Conservation (phyloP, 768 basidiomycete species). For the Zangia roseola region DNA sequence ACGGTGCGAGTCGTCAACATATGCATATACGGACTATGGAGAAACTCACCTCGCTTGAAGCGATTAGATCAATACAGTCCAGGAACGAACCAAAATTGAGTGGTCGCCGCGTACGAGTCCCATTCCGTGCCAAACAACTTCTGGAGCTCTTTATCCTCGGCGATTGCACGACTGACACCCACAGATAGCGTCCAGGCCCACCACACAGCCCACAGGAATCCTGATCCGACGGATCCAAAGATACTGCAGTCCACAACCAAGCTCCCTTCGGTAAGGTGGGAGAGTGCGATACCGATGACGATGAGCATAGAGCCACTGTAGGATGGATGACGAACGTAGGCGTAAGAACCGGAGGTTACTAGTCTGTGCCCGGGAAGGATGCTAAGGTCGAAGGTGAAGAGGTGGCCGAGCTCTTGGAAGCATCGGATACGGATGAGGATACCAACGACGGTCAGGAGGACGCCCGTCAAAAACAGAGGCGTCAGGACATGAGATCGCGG, state of each 20-base stretch:
- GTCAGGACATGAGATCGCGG: constrained; percentile 32
- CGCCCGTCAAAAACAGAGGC: constrained; percentile 46
- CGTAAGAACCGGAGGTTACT: constrained; percentile 50
- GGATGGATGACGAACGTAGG: constrained; percentile 54
- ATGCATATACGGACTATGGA: too few species aligned
- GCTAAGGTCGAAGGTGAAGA: constrained; percentile 62
- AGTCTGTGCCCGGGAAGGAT: constrained; percentile 51
- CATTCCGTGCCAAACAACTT: constrained; percentile 46
- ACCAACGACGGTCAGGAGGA: constrained; percentile 42
- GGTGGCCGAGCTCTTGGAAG: constrained; percentile 49
- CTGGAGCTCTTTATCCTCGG: constrained; percentile 51
- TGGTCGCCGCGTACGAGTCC: constrained; percentile 45
- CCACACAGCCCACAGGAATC: constrained; percentile 41
- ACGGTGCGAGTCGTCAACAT: neutral
- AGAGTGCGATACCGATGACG: constrained; percentile 44
- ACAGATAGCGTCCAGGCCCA: constrained; percentile 51
- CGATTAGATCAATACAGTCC: constrained; percentile 35
- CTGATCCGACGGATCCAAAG: constrained; percentile 30
- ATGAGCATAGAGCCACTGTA: constrained; percentile 54
- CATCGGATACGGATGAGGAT: constrained; percentile 51
- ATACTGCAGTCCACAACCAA: constrained; percentile 43
- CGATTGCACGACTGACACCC: constrained; percentile 46
- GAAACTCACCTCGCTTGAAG: constrained; percentile 1
- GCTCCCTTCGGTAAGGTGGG: constrained; percentile 46
- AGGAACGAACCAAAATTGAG: constrained; percentile 51